Base-by-base conservation (phyloP, 192 early-diverging fungal species). In the Cladochytrium replicatum region DNA sequence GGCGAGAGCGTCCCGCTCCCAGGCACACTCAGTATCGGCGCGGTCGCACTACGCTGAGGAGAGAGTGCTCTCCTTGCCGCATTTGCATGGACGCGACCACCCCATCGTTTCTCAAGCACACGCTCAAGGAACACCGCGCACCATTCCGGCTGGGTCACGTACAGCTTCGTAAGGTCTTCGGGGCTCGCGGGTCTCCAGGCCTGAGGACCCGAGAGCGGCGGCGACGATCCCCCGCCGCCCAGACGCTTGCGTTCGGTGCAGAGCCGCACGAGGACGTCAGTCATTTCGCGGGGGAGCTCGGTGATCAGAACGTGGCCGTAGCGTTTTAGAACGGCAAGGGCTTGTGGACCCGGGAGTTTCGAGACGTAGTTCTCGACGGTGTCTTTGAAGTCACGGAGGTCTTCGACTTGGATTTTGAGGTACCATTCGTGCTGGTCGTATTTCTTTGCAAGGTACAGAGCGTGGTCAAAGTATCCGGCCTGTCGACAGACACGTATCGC, bases 401-500 rank as follows among this genome's bases (percentile, higher is more conserved):
- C 92, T 54, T 94, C 91, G 4, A 98, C 78, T 40, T 82, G 81
- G 48, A 98, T 88, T 45, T 85, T 80, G 29, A 98, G 58, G 54
- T 90, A 93, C 71, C 80, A 70, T 29, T 85, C 86, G 48, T 91
- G 82, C 48, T 86, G 81, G 17, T 77, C 63, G 57, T 84, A 90
- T 55, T 82, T 83, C 58, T 84, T 76, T 2, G 92, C 88, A 30
- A 99, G 61, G 42, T 81, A 85, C n/a, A 92, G 74, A n/a, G 91
- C 91, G 48, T 96, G 91, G 26, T 86, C 77, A 53, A 77, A 79
- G 62, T 91, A 96, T 0, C 91, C 89, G 0, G 90, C 86, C 50
- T 87, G 85, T 11, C 90, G 71, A 60, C 92, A 96, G 8, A 94
- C 91, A 37, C 80, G 71, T 48, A 98, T 94, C 24, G 91, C 95